Evolutionary conservation across 192 early-diverging fungal genomes (phyloP).

Genomic region (Lobosporangium transversale): DNA sequence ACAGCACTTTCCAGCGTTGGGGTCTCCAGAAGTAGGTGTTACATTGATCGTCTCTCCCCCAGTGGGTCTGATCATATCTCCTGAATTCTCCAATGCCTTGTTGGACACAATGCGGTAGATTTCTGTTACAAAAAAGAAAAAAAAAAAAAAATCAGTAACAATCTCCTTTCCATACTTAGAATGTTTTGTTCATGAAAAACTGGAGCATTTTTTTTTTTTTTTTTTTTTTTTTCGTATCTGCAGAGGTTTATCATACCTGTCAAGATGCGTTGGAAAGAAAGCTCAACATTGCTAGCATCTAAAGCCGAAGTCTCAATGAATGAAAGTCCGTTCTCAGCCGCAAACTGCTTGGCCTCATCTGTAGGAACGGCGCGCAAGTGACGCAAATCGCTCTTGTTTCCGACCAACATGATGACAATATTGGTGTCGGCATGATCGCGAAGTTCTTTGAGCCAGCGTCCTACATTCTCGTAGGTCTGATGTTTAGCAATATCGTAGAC

Average conservation of each 20-base stretch:
- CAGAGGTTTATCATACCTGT: slow-evolving; percentile 71
- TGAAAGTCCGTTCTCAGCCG: slow-evolving; percentile 91
- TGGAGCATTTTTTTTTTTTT: slow-evolving; percentile 1
- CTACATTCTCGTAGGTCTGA: slow-evolving; percentile 95
- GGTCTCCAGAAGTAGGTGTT: slow-evolving; percentile 66
- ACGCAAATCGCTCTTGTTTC: slow-evolving; percentile 99
- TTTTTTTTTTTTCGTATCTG: slow-evolving; percentile 20
- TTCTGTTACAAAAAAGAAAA: slow-evolving; percentile 57
- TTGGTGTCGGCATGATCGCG: slow-evolving; percentile 97
- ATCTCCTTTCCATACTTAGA: no score
- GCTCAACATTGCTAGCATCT: slow-evolving; percentile 96
- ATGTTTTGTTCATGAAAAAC: no score
- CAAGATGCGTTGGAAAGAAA: slow-evolving; percentile 94
- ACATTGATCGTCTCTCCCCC: slow-evolving; percentile 78
- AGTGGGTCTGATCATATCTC: slow-evolving; percentile 74
- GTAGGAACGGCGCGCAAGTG: slow-evolving; percentile 96
- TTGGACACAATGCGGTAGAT: slow-evolving; percentile 97
- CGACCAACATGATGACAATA: slow-evolving; percentile 99
- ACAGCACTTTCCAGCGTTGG: slow-evolving; percentile 73
- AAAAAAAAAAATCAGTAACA: neutral
- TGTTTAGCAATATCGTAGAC: slow-evolving; percentile 99
- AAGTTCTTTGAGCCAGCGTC: slow-evolving; percentile 98
- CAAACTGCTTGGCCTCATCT: slow-evolving; percentile 98
- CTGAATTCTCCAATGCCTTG: slow-evolving; percentile 89
- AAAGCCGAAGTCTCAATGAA: slow-evolving; percentile 99